A percentile compares a stretch with the other conserved stretches of the same genome.
These are phyloP conservation scores for Lophiostoma macrostomum DNA, from an alignment of 495 filamentous ascomycete species.

Conservation along the genomic window DNA sequence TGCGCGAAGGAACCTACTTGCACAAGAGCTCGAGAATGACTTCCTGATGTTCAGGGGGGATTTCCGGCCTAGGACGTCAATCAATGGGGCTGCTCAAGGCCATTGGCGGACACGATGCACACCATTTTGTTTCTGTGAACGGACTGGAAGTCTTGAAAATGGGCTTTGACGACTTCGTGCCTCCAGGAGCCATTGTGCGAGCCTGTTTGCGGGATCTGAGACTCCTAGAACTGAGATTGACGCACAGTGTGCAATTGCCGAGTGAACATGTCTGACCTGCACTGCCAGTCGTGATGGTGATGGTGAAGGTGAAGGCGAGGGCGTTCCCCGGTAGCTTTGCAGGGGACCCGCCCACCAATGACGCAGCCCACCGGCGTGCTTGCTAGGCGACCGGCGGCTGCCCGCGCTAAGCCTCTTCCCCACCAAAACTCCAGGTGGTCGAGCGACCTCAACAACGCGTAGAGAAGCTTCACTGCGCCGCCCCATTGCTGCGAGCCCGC, in stretches of 20 bases:
- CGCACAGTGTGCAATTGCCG: too few relatives aligned
- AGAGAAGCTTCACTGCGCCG: too few relatives aligned
- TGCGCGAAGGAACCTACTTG: constrained; percentile 33
- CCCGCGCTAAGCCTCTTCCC: too few relatives aligned
- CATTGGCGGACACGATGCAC: background rate
- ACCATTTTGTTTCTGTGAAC: constrained; percentile 38
- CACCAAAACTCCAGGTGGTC: background rate
- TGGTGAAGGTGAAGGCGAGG: too few relatives aligned
- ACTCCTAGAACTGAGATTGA: too few relatives aligned
- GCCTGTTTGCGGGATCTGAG: background rate
- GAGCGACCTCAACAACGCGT: background rate
- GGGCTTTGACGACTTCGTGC: constrained; percentile 30
- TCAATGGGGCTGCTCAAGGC: background rate
- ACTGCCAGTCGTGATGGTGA: too few relatives aligned
- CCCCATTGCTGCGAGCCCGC: too few relatives aligned
- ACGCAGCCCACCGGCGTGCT: too few relatives aligned
- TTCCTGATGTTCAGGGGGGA: constrained; percentile 28
- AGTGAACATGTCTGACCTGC: too few relatives aligned
- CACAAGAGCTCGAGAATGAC: constrained; percentile 39
- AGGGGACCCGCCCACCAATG: too few relatives aligned
- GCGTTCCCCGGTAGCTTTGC: too few relatives aligned
- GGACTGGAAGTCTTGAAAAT: constrained; percentile 41
- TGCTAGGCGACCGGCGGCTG: too few relatives aligned
- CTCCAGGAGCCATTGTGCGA: constrained; percentile 13
- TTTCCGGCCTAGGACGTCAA: constrained; percentile 28